phyloP scores from a whole-genome alignment of 768 basidiomycete genomes.

The Chalciporus pseudorubinellus region DNA sequence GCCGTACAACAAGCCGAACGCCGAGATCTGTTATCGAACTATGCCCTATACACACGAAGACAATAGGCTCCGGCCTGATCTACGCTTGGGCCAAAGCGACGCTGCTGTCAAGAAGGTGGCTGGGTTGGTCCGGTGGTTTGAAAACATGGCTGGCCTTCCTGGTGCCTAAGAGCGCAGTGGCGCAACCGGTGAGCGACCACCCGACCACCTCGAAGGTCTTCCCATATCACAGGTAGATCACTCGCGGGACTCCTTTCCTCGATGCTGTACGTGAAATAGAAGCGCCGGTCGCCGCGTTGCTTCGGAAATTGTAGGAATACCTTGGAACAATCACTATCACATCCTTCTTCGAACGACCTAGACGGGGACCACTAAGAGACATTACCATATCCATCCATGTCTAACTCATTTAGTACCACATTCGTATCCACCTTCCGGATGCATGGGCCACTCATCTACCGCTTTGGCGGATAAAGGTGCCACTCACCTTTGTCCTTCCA shows the following conservation, averaged over 20 bases:
- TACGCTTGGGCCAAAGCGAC: slow-evolving; percentile 69
- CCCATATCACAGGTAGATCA: slow-evolving; percentile 11
- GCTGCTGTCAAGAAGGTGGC: slow-evolving; percentile 67
- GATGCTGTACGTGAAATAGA: slow-evolving; percentile 27
- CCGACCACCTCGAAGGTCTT: slow-evolving; percentile 3
- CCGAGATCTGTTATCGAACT: slow-evolving; percentile 76
- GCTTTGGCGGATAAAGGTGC: slow-evolving; percentile 19
- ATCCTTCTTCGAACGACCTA: slow-evolving; percentile 17
- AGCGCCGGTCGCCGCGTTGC: slow-evolving; percentile 21
- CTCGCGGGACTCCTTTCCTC: slow-evolving; percentile 7
- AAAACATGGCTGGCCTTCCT: slow-evolving; percentile 63
- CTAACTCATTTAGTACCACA: slow-evolving; percentile 8
- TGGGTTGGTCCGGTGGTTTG: slow-evolving; percentile 67
- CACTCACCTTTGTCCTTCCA: slow-evolving; percentile 8
- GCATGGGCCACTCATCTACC: slow-evolving; percentile 7
- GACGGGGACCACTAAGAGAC: slow-evolving; percentile 9
- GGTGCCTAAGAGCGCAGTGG: slow-evolving; percentile 7
- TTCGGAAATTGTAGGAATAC: slow-evolving; percentile 25
- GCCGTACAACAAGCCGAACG: slow-evolving; percentile 56
- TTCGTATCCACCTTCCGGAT: slow-evolving; percentile 8
- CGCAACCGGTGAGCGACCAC: slow-evolving; percentile 15
- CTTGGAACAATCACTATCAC: slow-evolving; percentile 19
- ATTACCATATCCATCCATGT: slow-evolving; percentile 17
- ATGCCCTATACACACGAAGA: slow-evolving; percentile 66
- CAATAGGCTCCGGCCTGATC: slow-evolving; percentile 61